A percentile compares a stretch with the other conserved stretches of the same genome.
Evolutionary conservation across 768 basidiomycete genomes (phyloP).

Genomic region (Trametes meyenii): DNA sequence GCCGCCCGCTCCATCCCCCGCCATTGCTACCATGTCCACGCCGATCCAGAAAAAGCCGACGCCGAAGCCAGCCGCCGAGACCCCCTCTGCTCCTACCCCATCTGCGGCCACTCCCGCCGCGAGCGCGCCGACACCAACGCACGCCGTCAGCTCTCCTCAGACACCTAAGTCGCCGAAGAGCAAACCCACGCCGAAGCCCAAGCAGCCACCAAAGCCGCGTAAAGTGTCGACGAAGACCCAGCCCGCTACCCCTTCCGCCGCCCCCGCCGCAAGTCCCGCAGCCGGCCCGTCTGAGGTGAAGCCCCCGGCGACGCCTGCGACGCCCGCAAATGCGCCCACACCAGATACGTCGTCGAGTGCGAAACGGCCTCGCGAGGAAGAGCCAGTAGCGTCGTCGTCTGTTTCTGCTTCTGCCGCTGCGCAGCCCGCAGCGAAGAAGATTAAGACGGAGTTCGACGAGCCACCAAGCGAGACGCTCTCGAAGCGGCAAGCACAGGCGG

Average conservation of each 20-base stretch:
- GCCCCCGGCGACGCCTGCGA: slow-evolving; percentile 24
- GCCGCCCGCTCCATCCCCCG: slow-evolving; percentile 7
- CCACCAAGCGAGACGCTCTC: slow-evolving; percentile 53
- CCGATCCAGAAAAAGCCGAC: slow-evolving; percentile 25
- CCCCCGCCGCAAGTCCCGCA: slow-evolving; percentile 36
- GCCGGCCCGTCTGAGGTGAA: slow-evolving; percentile 37
- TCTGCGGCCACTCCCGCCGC: slow-evolving; percentile 52
- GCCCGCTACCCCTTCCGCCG: slow-evolving; percentile 31
- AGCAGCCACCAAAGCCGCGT: slow-evolving; percentile 30
- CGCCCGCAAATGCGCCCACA: slow-evolving; percentile 20
- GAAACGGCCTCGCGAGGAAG: slow-evolving; percentile 61
- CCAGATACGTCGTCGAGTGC: slow-evolving; percentile 27
- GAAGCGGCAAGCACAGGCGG: slow-evolving; percentile 42
- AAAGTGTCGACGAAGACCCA: slow-evolving; percentile 34
- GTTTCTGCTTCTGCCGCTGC: slow-evolving; percentile 1
- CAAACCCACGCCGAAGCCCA: slow-evolving; percentile 50
- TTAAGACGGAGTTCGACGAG: slow-evolving; percentile 73
- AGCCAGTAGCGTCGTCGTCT: slow-evolving; percentile 15
- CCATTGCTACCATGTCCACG: slow-evolving; percentile 15
- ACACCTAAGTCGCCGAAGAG: slow-evolving; percentile 72
- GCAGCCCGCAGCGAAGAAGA: slow-evolving; percentile 47
- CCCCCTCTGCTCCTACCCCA: slow-evolving; percentile 23
- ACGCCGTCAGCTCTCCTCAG: slow-evolving; percentile 57
- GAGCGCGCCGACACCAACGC: slow-evolving; percentile 43
- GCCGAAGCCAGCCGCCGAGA: slow-evolving; percentile 16